Base-by-base conservation (phyloP, 768 basidiomycete species). In the Leccinum subgranulosum region DNA sequence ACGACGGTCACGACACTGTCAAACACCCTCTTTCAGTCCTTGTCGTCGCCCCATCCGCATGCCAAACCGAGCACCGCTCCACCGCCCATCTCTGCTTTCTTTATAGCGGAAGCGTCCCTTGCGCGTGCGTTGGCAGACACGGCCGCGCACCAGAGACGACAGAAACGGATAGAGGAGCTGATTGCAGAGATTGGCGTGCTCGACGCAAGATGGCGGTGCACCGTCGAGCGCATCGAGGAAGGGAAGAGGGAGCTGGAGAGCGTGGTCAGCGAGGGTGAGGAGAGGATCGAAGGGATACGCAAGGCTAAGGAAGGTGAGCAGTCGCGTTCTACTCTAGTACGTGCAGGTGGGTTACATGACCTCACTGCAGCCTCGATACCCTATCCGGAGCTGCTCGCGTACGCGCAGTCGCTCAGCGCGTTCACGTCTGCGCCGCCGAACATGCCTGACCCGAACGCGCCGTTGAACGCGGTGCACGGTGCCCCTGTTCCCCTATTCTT, bases 371-470 rank as follows among this genome's bases (percentile, higher is more conserved):
- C 84, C 8, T 79, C 91, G 11, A 86, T 93, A 57, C 88, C 89
- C 4, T 92, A 92, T 66, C 87, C 90, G 4, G 90, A 92, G 65
- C 77, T 94, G 11, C 79, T 94, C 59, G 83, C 87, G 2, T 93
- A 94, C 70, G 92, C 92, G 3, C 89, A 92, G 66, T 89, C 87
- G 60, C 79, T 94, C 54, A 88, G 89, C 60, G 83, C 88, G 14
- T 94, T 92, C 73, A 92, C 92, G 6, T 92, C 92, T 33, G 92
- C 91, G 10, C 92, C 92, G 8, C 92, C 92, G 10, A 91, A 90
- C 66, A 88, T 92, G 84, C 89, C 89, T 21, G 89, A 90, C 64
- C 79, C 85, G 49, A 77, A 77, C 17, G 55, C 61, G 39, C 11
- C 36, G 34, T 36, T 36, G 34, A 36, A 17, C 7, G 34, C 39